A percentile compares a stretch with the other conserved stretches of the same genome.
phyloP scores from a whole-genome alignment of 2,329 filamentous ascomycete genomes.

The Sporothrix inflata region DNA sequence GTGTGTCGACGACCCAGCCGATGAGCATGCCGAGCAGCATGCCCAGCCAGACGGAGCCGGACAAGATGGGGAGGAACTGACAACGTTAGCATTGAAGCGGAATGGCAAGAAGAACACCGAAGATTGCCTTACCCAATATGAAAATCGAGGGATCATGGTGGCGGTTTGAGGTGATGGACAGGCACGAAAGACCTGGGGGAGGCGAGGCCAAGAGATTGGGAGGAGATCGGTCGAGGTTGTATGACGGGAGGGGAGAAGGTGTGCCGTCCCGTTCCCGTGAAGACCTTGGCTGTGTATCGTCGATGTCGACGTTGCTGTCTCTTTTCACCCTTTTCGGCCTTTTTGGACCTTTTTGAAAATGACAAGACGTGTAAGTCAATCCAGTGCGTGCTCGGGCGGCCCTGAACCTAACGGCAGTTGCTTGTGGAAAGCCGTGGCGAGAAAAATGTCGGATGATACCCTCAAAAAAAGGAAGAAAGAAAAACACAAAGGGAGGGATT shows the following conservation, averaged over 20 bases:
- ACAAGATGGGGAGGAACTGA: conserved; percentile 70
- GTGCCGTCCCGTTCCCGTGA: neutral
- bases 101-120: too few relatives aligned
- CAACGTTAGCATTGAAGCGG: neutral
- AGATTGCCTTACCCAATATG: conserved; percentile 28
- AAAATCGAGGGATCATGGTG: conserved; percentile 22
- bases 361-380: neutral
- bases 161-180: neutral
- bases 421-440: conserved; percentile 5
- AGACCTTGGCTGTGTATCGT: neutral
- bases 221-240: neutral
- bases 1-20: conserved; percentile 64
- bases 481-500: neutral
- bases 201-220: conserved; percentile 1
- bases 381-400: neutral
- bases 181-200: neutral
- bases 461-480: neutral
- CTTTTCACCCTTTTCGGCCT: neutral
- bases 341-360: neutral
- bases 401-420: conserved; percentile 21
- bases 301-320: neutral
- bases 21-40: conserved; percentile 72
- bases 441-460: neutral
- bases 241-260: conserved; percentile 3
- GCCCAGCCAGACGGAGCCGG: conserved; percentile 65